Evolutionary conservation across 2,329 filamentous ascomycete genomes (phyloP).

Genomic region (Ceratocystis diversiconidia): DNA sequence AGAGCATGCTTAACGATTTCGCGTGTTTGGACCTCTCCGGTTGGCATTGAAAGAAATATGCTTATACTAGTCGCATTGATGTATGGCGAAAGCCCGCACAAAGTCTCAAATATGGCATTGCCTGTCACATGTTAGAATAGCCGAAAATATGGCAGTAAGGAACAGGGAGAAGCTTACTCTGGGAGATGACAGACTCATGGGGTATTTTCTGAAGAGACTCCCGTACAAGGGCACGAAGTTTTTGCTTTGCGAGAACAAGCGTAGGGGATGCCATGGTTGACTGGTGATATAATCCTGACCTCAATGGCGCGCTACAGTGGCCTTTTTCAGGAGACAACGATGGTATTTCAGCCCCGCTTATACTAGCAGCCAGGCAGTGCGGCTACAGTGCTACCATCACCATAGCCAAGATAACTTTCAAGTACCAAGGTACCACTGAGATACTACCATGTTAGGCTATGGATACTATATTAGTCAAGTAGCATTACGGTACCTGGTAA

Average conservation of each 20-base stretch:
- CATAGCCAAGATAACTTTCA: too few species aligned
- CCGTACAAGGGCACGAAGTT: slow-evolving; percentile 58
- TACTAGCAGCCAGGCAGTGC: too few species aligned
- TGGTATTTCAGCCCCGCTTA: too few species aligned
- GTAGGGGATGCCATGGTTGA: slow-evolving; percentile 33
- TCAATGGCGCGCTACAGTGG: too few species aligned
- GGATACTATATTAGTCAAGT: too few species aligned
- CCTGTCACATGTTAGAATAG: slow-evolving; percentile 34
- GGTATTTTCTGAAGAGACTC: slow-evolving; percentile 46
- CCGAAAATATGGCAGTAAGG: not conserved
- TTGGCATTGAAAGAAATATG: slow-evolving; percentile 87
- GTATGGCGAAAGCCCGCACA: slow-evolving; percentile 61
- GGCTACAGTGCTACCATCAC: too few species aligned
- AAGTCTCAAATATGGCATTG: slow-evolving; percentile 44
- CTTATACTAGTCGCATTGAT: slow-evolving; percentile 59
- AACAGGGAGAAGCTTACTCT: slow-evolving; percentile 42
- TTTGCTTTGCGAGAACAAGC: slow-evolving; percentile 57
- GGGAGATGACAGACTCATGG: slow-evolving; percentile 45
- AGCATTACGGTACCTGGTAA: not conserved
- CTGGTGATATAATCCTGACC: not conserved
- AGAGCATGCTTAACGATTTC: slow-evolving; percentile 72
- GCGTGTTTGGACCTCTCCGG: slow-evolving; percentile 71
- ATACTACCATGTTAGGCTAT: too few species aligned
- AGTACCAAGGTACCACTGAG: too few species aligned
- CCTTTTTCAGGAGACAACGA: too few species aligned